phyloP scores from a whole-genome alignment of 106 monocot species.

The Dendrobium huoshanense region DNA sequence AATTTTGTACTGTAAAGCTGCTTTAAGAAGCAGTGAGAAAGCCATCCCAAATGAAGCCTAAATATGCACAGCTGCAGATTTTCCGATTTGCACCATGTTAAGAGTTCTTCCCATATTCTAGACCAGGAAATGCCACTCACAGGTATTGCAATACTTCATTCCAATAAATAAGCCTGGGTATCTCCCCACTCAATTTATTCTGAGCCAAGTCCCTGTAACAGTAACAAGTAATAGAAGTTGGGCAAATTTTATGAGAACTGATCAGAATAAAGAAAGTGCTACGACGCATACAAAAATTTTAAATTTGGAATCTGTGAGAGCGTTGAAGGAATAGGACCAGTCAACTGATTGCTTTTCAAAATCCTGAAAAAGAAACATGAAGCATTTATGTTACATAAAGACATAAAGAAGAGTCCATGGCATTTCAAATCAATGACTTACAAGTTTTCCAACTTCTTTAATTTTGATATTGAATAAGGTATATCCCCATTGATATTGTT shows the following conservation, averaged over 20 bases:
- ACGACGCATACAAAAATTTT: slow-evolving; percentile 58
- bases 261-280: background rate
- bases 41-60: too few relatives aligned
- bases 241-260: background rate
- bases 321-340: slow-evolving; percentile 86
- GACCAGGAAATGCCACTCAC: slow-evolving; percentile 25
- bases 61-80: too few relatives aligned
- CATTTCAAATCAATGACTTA: slow-evolving; percentile 22
- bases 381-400: background rate
- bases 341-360: slow-evolving; percentile 81
- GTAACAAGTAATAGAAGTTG: background rate
- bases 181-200: slow-evolving; percentile 84
- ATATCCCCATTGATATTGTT: slow-evolving; percentile 86
- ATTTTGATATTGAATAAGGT: slow-evolving; percentile 86
- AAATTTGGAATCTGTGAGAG: slow-evolving; percentile 92
- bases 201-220: slow-evolving; percentile 80
- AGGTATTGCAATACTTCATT: slow-evolving; percentile 91
- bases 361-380: slow-evolving; percentile 34
- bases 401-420: background rate
- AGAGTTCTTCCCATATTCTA: too few relatives aligned
- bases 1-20: too few relatives aligned
- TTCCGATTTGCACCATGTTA: too few relatives aligned
- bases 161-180: slow-evolving; percentile 92
- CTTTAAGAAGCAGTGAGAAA: too few relatives aligned
- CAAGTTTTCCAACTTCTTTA: slow-evolving; percentile 80